These are phyloP conservation scores for Macadamia tetraphylla DNA, from an alignment of 164 flowering plant genomes.

Conservation along the genomic window DNA sequence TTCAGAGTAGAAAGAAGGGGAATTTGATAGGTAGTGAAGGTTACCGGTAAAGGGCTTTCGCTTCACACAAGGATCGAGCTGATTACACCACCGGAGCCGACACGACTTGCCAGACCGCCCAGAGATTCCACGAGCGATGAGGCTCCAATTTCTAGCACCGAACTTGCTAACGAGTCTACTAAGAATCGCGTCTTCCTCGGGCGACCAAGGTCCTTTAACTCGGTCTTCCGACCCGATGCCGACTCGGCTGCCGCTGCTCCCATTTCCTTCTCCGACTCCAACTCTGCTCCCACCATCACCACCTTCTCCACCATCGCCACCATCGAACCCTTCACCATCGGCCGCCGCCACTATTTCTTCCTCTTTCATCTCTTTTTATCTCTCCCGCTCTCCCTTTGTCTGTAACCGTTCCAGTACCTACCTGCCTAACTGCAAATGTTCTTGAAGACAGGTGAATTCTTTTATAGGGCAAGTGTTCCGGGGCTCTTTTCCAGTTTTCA, in stretches of 20 bases:
- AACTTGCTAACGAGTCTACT: conserved; percentile 35
- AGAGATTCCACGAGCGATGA: conserved; percentile 48
- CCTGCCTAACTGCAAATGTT: conserved; percentile 20
- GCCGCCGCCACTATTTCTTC: not conserved
- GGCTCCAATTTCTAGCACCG: conserved; percentile 54
- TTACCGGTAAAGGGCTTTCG: conserved; percentile 73
- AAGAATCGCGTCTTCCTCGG: conserved; percentile 48
- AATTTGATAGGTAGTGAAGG: not conserved
- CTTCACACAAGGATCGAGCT: conserved; percentile 60
- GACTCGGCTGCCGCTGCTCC: conserved; percentile 13
- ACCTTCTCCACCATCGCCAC: conserved; percentile 1
- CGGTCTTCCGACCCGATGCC: conserved; percentile 7
- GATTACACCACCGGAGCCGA: conserved; percentile 53
- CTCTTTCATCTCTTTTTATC: conserved; percentile 7
- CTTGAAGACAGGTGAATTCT: not conserved
- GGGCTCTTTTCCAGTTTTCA: not conserved
- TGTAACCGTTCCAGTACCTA: conserved; percentile 14
- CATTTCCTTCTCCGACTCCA: conserved; percentile 14
- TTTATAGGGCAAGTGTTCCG: conserved; percentile 13
- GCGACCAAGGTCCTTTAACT: conserved; percentile 52
- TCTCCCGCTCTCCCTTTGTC: not conserved
- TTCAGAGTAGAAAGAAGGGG: not conserved
- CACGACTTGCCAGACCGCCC: conserved; percentile 60
- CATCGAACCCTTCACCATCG: not conserved
- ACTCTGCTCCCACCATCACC: not conserved